A percentile compares a stretch with the other conserved stretches of the same genome.
phyloP scores from a whole-genome alignment of 1,284 basidiomycete genomes.

The Earliella scabrosa region DNA sequence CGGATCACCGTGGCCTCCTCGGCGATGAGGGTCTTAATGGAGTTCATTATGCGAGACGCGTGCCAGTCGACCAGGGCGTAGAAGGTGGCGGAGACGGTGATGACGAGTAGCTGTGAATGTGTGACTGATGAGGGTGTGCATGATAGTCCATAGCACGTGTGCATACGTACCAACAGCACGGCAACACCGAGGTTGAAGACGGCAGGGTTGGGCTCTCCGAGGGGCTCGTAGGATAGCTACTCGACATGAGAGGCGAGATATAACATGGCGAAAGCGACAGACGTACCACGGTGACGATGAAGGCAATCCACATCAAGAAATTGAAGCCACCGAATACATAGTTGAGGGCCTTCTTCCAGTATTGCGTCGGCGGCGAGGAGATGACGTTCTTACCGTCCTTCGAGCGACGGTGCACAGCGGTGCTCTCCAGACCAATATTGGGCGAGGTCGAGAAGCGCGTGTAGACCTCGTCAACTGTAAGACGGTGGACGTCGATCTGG shows the following conservation, averaged over 20 bases:
- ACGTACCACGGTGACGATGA: conserved; percentile 49
- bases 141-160: conserved; percentile 43
- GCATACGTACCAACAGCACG: conserved; percentile 46
- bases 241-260: conserved; percentile 1
- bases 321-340: conserved; percentile 61
- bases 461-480: conserved; percentile 45
- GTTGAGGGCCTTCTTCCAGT: conserved; percentile 51
- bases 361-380: conserved; percentile 49
- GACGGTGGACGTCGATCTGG: conserved; percentile 51
- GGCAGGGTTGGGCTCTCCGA: conserved; percentile 49
- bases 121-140: conserved; percentile 50
- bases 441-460: conserved; percentile 49
- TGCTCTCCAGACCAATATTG: conserved; percentile 47
- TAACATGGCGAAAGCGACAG: not conserved
- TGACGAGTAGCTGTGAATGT: conserved; percentile 41
- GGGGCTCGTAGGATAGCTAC: conserved; percentile 52
- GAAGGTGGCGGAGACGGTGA: conserved; percentile 41
- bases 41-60: conserved; percentile 52
- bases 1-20: conserved; percentile 51
- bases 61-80: conserved; percentile 48
- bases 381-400: conserved; percentile 54
- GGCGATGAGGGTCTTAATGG: conserved; percentile 55
- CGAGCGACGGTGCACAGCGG: conserved; percentile 44
- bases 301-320: conserved; percentile 56
- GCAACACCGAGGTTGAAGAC: conserved; percentile 53